A percentile compares a stretch with the other conserved stretches of the same genome.
These are phyloP conservation scores for Metarhizium robertsii DNA, from an alignment of 2,329 filamentous ascomycete genomes.

Conservation along the genomic window DNA sequence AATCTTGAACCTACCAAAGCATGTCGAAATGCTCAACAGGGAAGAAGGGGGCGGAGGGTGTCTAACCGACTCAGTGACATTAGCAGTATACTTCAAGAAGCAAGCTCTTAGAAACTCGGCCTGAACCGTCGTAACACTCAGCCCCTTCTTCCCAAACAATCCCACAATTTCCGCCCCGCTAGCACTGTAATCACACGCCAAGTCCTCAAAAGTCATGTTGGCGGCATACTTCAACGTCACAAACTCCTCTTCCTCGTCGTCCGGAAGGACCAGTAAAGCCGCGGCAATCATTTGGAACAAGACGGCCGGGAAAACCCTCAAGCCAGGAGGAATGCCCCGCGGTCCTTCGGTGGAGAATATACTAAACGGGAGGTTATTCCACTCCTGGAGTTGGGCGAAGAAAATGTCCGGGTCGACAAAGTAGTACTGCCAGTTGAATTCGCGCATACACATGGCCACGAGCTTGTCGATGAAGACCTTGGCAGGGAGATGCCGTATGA, in stretches of 20 bases:
- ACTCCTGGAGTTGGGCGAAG: slow-evolving; percentile 39
- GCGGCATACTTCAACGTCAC: slow-evolving; percentile 49
- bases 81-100: slow-evolving; percentile 50
- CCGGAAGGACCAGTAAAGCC: slow-evolving; percentile 42
- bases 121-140: slow-evolving; percentile 46
- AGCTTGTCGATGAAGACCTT: slow-evolving; percentile 45
- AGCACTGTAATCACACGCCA: slow-evolving; percentile 53
- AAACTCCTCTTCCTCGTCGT: slow-evolving; percentile 37
- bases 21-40: neutral
- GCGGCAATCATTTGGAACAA: slow-evolving; percentile 50
- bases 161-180: slow-evolving; percentile 42
- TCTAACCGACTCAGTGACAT: slow-evolving; percentile 46
- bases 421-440: slow-evolving; percentile 52
- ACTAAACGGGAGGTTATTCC: slow-evolving; percentile 45
- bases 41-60: neutral
- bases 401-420: slow-evolving; percentile 45
- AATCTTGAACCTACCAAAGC: neutral
- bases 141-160: slow-evolving; percentile 46
- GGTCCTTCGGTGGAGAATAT: slow-evolving; percentile 40
- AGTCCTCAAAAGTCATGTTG: slow-evolving; percentile 50
- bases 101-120: slow-evolving; percentile 46
- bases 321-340: slow-evolving; percentile 37
- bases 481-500: slow-evolving; percentile 49
- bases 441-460: slow-evolving; percentile 42
- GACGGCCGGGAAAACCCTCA: slow-evolving; percentile 49